phyloP scores from a whole-genome alignment of 257 asterid species.

The Nicotiana undulata region DNA sequence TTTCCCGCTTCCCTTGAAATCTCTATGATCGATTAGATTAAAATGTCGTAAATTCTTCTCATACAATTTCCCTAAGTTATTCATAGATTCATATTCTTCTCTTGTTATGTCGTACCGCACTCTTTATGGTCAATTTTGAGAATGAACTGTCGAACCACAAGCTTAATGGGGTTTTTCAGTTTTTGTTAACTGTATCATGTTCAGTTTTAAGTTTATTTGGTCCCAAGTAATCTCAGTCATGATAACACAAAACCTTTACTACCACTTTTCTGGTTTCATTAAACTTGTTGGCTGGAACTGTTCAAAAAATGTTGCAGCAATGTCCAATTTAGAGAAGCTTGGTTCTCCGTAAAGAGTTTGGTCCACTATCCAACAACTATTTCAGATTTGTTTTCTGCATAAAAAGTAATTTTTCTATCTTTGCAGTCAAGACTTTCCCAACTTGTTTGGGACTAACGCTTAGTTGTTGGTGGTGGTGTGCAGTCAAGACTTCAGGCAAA shows the following conservation, averaged over 20 bases:
- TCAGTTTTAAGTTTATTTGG: neutral
- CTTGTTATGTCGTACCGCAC: no score
- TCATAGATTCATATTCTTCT: neutral
- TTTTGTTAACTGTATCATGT: neutral
- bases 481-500: constrained; percentile 98
- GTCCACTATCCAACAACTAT: neutral
- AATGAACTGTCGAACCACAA: neutral
- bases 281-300: neutral
- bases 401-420: neutral
- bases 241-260: neutral
- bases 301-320: neutral
- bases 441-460: no score
- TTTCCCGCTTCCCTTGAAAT: neutral
- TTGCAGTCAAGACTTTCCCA: neutral
- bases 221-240: neutral
- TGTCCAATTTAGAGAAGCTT: neutral
- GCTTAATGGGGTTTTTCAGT: neutral
- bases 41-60: neutral
- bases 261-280: neutral
- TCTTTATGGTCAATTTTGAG: neutral
- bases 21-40: neutral
- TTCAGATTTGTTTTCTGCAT: neutral
- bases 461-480: neutral
- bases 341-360: neutral
- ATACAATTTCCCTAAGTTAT: neutral